phyloP scores from a whole-genome alignment of 768 basidiomycete species.

The Boletus rufocinnamomeus region DNA sequence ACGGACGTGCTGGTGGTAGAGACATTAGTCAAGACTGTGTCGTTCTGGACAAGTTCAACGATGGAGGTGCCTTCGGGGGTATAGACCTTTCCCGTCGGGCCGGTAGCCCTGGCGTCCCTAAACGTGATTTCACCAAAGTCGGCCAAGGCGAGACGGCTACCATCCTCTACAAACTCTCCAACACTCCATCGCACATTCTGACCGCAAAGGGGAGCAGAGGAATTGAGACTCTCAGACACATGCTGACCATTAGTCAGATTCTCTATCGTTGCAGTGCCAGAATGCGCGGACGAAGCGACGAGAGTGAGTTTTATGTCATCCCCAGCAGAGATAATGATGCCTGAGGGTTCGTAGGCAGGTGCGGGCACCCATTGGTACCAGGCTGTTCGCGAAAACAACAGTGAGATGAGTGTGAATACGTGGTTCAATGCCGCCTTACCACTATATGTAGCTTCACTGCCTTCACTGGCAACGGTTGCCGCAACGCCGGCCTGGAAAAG shows the following conservation, averaged over 20 bases:
- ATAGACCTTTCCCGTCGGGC: not conserved
- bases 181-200: conserved; percentile 14
- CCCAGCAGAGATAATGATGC: conserved; percentile 6
- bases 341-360: too few relatives aligned
- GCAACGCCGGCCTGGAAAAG: too few relatives aligned
- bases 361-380: too few relatives aligned
- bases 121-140: conserved; percentile 11
- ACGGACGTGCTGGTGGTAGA: not conserved
- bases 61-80: not conserved
- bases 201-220: not conserved
- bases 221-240: not conserved
- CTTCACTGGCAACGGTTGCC: too few relatives aligned
- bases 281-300: not conserved
- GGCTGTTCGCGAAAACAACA: too few relatives aligned
- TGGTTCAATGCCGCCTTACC: too few relatives aligned
- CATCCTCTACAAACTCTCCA: not conserved
- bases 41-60: not conserved
- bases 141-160: not conserved
- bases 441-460: too few relatives aligned
- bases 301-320: conserved; percentile 8
- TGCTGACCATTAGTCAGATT: not conserved
- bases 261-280: not conserved
- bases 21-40: not conserved
- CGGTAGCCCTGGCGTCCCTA: not conserved
- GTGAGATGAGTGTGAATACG: too few relatives aligned